phyloP scores from a whole-genome alignment of 257 asterid species.

The Nicotiana tomentosiformis region DNA sequence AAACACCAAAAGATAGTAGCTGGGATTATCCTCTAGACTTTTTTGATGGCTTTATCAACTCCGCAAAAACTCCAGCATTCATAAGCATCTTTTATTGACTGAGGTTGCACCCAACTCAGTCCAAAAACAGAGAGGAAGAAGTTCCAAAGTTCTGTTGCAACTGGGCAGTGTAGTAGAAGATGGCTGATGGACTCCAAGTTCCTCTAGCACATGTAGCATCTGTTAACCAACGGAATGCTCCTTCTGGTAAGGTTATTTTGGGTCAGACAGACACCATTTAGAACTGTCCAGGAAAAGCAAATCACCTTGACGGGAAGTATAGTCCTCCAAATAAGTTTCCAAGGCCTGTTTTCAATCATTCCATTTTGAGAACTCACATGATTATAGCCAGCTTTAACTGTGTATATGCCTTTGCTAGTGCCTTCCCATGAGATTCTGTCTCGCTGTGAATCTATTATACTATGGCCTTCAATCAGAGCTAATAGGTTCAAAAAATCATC shows the following conservation, averaged over 20 bases:
- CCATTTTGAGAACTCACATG: neutral
- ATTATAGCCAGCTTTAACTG: neutral
- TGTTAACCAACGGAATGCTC: neutral
- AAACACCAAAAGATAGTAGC: too few relatives aligned
- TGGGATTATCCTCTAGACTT: too few relatives aligned
- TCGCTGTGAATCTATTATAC: neutral
- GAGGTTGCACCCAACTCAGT: too few relatives aligned
- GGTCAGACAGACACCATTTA: neutral
- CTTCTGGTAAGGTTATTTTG: neutral
- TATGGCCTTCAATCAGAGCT: neutral
- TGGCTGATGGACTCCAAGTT: neutral
- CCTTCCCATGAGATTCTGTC: too few relatives aligned
- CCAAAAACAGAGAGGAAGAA: too few relatives aligned
- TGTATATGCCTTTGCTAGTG: neutral
- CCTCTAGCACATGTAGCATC: neutral
- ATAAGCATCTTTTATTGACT: too few relatives aligned
- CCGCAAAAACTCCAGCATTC: too few relatives aligned
- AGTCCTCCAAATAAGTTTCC: neutral
- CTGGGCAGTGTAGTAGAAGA: neutral
- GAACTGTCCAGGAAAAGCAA: neutral
- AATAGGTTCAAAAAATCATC: neutral
- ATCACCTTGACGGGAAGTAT: neutral
- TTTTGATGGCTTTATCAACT: too few relatives aligned
- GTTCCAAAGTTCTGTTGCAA: too few relatives aligned
- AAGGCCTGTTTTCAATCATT: neutral